These are phyloP conservation scores for Xylariomycetidae sp. DNA, from an alignment of 2,329 filamentous ascomycete genomes.

Conservation along the genomic window DNA sequence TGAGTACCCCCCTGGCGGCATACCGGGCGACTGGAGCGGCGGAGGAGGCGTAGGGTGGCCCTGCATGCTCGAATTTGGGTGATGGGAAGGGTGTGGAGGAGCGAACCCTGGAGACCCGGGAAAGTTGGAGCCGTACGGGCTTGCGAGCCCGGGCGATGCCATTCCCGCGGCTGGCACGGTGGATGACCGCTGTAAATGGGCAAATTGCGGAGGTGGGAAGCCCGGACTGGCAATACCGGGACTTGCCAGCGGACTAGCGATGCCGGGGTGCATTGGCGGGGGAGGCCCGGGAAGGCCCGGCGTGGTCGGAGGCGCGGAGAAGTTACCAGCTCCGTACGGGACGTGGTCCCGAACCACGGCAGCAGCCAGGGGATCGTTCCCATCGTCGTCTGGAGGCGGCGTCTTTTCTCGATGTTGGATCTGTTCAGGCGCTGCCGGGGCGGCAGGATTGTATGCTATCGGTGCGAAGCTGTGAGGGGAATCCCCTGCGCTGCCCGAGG, in stretches of 20 bases:
- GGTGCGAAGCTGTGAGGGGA: conserved; percentile 49
- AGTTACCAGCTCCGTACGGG: conserved; percentile 39
- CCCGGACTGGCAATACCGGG: conserved; percentile 39
- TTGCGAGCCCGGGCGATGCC: conserved; percentile 35
- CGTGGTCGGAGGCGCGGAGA: conserved; percentile 33
- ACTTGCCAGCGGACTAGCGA: conserved; percentile 25
- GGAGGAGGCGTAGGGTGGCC: conserved; percentile 26
- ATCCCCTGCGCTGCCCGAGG: conserved; percentile 26
- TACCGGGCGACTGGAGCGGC: conserved; percentile 31
- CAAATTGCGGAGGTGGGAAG: conserved; percentile 38
- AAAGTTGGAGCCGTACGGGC: conserved; percentile 42
- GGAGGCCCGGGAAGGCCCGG: conserved; percentile 36
- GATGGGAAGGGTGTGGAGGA: conserved; percentile 29
- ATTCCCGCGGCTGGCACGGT: conserved; percentile 43
- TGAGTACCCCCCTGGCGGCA: conserved; percentile 51
- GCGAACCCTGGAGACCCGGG: conserved; percentile 40
- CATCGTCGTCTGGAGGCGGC: conserved; percentile 65
- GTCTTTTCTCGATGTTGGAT: conserved; percentile 75
- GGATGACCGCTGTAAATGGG: conserved; percentile 38
- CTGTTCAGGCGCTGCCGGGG: conserved; percentile 68
- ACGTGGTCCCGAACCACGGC: conserved; percentile 54
- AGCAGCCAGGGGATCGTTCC: conserved; percentile 52
- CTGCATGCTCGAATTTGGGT: conserved; percentile 14
- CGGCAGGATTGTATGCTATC: conserved; percentile 75
- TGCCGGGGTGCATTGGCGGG: conserved; percentile 12